phyloP scores from a whole-genome alignment of 306 rosid genomes.

The Echinosophora koreensis region DNA sequence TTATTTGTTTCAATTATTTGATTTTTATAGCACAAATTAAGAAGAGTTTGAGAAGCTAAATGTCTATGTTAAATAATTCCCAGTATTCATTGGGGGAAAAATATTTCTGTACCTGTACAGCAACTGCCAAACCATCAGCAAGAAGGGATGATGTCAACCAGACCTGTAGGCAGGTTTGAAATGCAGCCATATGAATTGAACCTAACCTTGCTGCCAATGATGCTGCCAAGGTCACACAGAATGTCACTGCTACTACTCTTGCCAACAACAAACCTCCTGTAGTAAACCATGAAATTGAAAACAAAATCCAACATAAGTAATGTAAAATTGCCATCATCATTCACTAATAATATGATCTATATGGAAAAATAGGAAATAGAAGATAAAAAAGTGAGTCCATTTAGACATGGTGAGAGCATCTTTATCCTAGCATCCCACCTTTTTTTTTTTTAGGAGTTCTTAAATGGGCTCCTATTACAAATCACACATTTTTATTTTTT shows the following conservation, averaged over 20 bases:
- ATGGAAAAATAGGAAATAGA: neutral
- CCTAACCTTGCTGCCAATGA: conserved; percentile 84
- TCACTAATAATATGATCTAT: neutral
- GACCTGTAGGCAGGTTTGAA: conserved; percentile 83
- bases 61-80: neutral
- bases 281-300: neutral
- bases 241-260: conserved; percentile 90
- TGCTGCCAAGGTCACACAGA: conserved; percentile 90
- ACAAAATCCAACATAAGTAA: neutral
- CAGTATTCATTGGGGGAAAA: too few species aligned
- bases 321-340: neutral
- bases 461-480: too few species aligned
- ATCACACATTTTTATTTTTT: too few species aligned
- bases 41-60: neutral
- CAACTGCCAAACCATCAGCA: conserved; percentile 94
- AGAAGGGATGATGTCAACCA: conserved; percentile 92
- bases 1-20: neutral
- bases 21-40: neutral
- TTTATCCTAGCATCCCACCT: too few species aligned
- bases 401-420: neutral
- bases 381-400: neutral
- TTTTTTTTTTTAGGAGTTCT: too few species aligned
- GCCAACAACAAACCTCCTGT: conserved; percentile 74
- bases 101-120: conserved; percentile 71
- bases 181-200: conserved; percentile 87